A percentile compares a stretch with the other conserved stretches of the same genome.
These are phyloP conservation scores for Taphrina communis DNA, from an alignment of 1,139 yeast species.

Conservation along the genomic window DNA sequence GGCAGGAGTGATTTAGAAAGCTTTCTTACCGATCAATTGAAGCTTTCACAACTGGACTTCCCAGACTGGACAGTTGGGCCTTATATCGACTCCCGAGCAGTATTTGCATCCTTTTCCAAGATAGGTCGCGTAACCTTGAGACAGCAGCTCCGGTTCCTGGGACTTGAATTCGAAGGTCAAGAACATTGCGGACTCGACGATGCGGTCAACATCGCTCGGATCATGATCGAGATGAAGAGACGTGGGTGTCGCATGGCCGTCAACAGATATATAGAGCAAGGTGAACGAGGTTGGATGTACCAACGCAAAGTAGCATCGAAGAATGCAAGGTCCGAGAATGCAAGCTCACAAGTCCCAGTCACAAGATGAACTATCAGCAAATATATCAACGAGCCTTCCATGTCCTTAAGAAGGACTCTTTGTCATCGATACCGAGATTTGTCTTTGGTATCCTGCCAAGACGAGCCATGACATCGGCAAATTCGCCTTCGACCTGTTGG, in stretches of 20 bases:
- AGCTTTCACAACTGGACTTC: constrained; percentile 43
- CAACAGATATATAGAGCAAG: constrained; percentile 37
- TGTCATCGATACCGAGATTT: constrained; percentile 33
- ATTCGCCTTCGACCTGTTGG: constrained; percentile 22
- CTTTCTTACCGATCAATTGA: constrained; percentile 46
- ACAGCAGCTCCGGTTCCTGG: constrained; percentile 43
- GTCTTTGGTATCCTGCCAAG: constrained; percentile 37
- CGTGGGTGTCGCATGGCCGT: constrained; percentile 31
- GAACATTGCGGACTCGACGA: constrained; percentile 46
- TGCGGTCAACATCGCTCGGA: constrained; percentile 45
- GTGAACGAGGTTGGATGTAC: constrained; percentile 18
- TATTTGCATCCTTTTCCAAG: constrained; percentile 41
- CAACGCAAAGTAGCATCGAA: neutral
- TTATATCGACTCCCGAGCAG: constrained; percentile 46
- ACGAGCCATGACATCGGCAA: constrained; percentile 33
- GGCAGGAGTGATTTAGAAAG: constrained; percentile 48
- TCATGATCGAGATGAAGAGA: constrained; percentile 39
- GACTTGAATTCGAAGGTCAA: constrained; percentile 43
- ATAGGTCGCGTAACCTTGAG: constrained; percentile 21
- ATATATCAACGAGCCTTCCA: constrained; percentile 18
- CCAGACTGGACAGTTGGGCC: constrained; percentile 47
- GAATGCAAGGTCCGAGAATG: neutral
- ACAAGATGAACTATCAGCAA: too few species aligned
- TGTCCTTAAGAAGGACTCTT: constrained; percentile 33
- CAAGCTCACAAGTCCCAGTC: too few species aligned